Evolutionary conservation across 1,139 yeast species (phyloP), one percentile per base, ranked within the genome.

Genomic region (Yamadazyma epiphylla): DNA sequence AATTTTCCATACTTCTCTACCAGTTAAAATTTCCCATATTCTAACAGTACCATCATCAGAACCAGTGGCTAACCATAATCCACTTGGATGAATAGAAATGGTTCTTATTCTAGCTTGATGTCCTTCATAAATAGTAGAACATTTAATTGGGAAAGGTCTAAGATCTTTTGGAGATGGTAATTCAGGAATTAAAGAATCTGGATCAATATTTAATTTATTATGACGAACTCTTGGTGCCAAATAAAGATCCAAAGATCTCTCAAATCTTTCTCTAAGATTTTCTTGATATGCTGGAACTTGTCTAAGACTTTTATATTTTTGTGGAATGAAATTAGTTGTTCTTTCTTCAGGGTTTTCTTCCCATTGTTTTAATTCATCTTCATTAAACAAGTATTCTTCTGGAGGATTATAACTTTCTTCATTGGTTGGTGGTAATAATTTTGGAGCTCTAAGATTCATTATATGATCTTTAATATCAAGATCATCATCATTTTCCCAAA

Each of bases 371-470:
- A 64, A 65, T 53, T 91, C 98, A 50, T 88, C 91, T 32, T 78
- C 84, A 10, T 78, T 80, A 39, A 86, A 64, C 45, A 91, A 60
- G 51, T 91, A 91, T 64, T 91, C 99, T 53, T 75, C 96, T 10
- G 99, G 99, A 26, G 99, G 99, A 52, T 91, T 91, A 59, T 91
- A 91, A 47, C 94, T 81, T 61, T 91, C 96, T 46, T 89, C 98
- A 53, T 94, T 80, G 1, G 96, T 87, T 38, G 99, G 99, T 26
- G 97, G 97, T 13, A 95, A 79, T 49, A 88, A 51, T 57, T 91
- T 91, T 23, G 99, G 98, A 13, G 98, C 98, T 53, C 96, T 77
- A 45, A 89, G 66, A 42, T 78, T 87, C 96, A 88, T 88, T 24
- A 88, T 69, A 58, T 89, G 96, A 46, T 75, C 80, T 23, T 58